Percentiles rank a stretch among this genome's conserved stretches.
Evolutionary conservation across 495 filamentous ascomycete species (phyloP).

Genomic region (Podospora australis): DNA sequence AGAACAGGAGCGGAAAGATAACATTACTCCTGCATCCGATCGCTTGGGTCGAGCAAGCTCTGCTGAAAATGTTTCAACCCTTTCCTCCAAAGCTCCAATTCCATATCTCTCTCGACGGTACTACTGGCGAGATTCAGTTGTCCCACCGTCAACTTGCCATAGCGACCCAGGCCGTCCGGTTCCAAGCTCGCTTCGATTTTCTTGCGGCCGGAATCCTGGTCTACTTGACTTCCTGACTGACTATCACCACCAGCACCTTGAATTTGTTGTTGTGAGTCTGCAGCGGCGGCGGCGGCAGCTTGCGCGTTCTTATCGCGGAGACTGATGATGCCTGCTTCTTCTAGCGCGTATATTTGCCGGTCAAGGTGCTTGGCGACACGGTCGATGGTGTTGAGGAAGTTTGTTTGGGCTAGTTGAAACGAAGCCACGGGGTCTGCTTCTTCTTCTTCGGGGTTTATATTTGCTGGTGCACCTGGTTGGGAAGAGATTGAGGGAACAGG

Average conservation of each 20-base stretch:
- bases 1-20: background rate
- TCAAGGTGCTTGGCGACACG: conserved; percentile 63
- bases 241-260: background rate
- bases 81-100: conserved; percentile 68
- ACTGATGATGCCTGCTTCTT: conserved; percentile 68
- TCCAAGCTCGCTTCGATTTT: conserved; percentile 21
- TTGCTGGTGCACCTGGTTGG: background rate
- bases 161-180: conserved; percentile 47
- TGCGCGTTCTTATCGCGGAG: too few relatives aligned
- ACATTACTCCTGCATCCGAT: conserved; percentile 21
- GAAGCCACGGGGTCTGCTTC: conserved; percentile 44
- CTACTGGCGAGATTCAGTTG: conserved; percentile 78
- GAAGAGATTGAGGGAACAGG: conserved; percentile 19
- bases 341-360: conserved; percentile 72
- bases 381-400: conserved; percentile 60
- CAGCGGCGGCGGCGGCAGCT: too few relatives aligned
- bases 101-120: conserved; percentile 69
- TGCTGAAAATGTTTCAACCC: conserved; percentile 34
- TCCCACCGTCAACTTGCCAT: conserved; percentile 68
- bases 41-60: conserved; percentile 5
- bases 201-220: background rate
- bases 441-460: background rate
- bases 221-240: background rate
- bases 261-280: background rate
- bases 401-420: conserved; percentile 59